phyloP scores from a whole-genome alignment of 2,329 filamentous ascomycete species.

The Sporothrix brunneoviolacea region DNA sequence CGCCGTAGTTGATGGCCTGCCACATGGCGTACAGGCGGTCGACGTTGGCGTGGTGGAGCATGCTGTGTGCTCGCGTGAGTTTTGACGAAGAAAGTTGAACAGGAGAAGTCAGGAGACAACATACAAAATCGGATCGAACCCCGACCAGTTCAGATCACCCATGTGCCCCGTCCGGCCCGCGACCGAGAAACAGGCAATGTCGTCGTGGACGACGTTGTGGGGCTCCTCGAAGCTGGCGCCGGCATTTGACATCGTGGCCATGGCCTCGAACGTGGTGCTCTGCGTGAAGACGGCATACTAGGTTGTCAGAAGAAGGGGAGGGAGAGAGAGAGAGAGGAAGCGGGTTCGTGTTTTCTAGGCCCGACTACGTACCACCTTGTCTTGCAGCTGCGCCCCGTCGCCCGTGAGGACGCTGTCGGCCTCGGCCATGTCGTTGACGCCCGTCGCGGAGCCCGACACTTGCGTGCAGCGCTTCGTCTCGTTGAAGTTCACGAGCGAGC shows the following conservation, averaged over 20 bases:
- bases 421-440: slow-evolving; percentile 29
- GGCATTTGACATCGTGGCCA: slow-evolving; percentile 32
- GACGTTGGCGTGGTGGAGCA: slow-evolving; percentile 50
- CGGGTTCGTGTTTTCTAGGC: too few relatives aligned
- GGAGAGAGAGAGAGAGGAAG: too few relatives aligned
- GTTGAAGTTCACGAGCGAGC: slow-evolving; percentile 23
- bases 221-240: slow-evolving; percentile 38
- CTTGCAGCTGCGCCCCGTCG: slow-evolving; percentile 24
- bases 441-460: slow-evolving; percentile 29
- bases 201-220: slow-evolving; percentile 38
- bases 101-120: slow-evolving; percentile 14
- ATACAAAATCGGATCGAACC: slow-evolving; percentile 43
- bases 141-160: slow-evolving; percentile 32
- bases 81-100: too few relatives aligned
- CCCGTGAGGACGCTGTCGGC: slow-evolving; percentile 19
- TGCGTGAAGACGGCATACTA: slow-evolving; percentile 39
- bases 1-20: slow-evolving; percentile 33
- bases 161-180: slow-evolving; percentile 26
- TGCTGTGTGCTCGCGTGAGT: too few relatives aligned
- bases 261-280: slow-evolving; percentile 31
- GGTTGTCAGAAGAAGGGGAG: neutral
- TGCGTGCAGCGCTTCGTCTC: slow-evolving; percentile 35
- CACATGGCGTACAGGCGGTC: slow-evolving; percentile 52
- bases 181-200: slow-evolving; percentile 28
- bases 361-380: slow-evolving; percentile 21